These are phyloP conservation scores for Candida ascalaphidarum DNA, from an alignment of 805 yeast genomes.

Conservation along the genomic window DNA sequence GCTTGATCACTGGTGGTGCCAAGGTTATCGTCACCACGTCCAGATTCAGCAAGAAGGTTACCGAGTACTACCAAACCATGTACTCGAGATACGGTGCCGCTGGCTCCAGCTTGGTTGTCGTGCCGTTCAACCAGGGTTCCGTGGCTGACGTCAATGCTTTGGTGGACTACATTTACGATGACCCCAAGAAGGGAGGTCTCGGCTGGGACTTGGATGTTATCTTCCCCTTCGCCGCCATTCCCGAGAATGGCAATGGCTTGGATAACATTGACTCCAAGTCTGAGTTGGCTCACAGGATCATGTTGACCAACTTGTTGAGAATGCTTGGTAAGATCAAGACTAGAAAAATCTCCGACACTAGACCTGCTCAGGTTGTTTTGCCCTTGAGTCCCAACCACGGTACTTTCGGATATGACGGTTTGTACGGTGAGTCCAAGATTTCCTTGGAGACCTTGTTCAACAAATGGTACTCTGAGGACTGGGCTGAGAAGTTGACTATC, in stretches of 20 bases:
- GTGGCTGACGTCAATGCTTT: conserved; percentile 86
- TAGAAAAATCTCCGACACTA: conserved; percentile 79
- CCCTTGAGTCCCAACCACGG: conserved; percentile 99
- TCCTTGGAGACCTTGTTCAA: conserved; percentile 93
- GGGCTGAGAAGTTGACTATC: conserved; percentile 89
- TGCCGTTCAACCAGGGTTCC: conserved; percentile 98
- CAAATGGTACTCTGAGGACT: conserved; percentile 98
- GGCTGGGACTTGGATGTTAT: conserved; percentile 97
- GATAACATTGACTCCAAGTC: conserved; percentile 90
- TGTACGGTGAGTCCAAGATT: conserved; percentile 95
- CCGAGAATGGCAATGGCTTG: conserved; percentile 95
- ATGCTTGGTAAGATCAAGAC: conserved; percentile 84
- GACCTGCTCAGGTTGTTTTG: conserved; percentile 96
- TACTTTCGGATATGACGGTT: conserved; percentile 96
- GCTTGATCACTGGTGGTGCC: conserved; percentile 96
- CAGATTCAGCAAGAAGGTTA: conserved; percentile 85
- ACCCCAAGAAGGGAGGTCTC: conserved; percentile 77
- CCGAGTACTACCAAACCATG: conserved; percentile 91
- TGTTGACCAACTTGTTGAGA: conserved; percentile 93
- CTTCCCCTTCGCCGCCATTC: conserved; percentile 98
- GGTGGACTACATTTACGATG: conserved; percentile 77
- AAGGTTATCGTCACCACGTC: conserved; percentile 95
- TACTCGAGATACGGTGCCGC: conserved; percentile 90
- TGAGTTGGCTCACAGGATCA: conserved; percentile 96
- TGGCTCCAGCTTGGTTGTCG: conserved; percentile 89